Percentiles rank a stretch among this genome's conserved stretches.
These are phyloP conservation scores for Globisporangium mamillatum DNA, from an alignment of 352 stramenopile species.

Conservation along the genomic window DNA sequence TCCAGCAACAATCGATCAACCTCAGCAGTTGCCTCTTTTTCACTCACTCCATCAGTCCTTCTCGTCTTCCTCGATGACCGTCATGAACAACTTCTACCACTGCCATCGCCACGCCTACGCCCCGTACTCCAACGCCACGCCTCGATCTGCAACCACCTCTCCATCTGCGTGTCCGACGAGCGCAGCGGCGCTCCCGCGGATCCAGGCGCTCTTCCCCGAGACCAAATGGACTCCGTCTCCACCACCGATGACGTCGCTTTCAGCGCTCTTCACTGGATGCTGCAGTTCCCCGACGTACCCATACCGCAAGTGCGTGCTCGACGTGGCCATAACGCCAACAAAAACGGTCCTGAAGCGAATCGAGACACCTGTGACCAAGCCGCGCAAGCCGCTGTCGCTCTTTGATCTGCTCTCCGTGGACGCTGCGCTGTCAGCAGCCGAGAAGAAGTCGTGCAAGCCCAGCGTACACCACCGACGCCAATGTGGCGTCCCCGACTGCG, in stretches of 20 bases:
- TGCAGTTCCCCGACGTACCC: slow-evolving; percentile 5
- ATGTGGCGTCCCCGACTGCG: slow-evolving; percentile 51
- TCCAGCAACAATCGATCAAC: slow-evolving; percentile 17
- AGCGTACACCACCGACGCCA: slow-evolving; percentile 47
- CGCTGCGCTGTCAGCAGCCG: background rate
- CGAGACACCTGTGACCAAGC: slow-evolving; percentile 22
- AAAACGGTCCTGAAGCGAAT: slow-evolving; percentile 22
- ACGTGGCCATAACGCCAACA: slow-evolving; percentile 32
- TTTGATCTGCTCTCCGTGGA: slow-evolving; percentile 52
- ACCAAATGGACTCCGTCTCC: background rate
- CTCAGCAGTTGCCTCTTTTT: slow-evolving; percentile 12
- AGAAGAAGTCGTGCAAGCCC: slow-evolving; percentile 9
- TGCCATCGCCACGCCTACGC: slow-evolving; percentile 4
- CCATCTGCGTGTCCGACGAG: background rate
- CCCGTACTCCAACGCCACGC: background rate
- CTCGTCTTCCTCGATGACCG: background rate
- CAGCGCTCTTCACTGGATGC: background rate
- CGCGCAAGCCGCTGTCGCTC: slow-evolving; percentile 43
- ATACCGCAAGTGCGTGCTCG: slow-evolving; percentile 25
- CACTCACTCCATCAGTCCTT: background rate
- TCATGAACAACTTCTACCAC: slow-evolving; percentile 9
- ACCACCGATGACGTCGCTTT: background rate
- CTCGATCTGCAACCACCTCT: background rate
- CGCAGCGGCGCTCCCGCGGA: slow-evolving; percentile 1
- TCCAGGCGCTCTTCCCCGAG: slow-evolving; percentile 18